These are phyloP conservation scores for Linanthus parryae DNA, from an alignment of 148 eudicot species.

Conservation along the genomic window DNA sequence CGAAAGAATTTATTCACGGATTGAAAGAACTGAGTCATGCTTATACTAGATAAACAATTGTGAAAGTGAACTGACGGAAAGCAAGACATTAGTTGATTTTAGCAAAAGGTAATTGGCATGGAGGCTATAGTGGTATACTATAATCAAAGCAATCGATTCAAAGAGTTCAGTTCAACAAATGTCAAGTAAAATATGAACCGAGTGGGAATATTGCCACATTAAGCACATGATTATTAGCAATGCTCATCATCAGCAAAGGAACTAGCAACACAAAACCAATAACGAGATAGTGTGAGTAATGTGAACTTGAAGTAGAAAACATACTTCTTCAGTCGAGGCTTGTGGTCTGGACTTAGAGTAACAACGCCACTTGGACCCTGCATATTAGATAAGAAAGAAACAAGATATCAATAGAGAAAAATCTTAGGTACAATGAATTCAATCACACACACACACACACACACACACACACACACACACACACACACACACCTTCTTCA, in stretches of 20 bases:
- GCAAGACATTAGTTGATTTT: background rate
- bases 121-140: background rate
- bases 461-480: background rate
- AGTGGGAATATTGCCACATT: no score
- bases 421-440: background rate
- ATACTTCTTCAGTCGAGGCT: conserved; percentile 43
- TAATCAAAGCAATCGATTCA: background rate
- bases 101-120: background rate
- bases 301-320: no score
- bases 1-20: background rate
- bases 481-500: background rate
- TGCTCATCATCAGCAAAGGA: background rate
- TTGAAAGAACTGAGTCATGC: no score
- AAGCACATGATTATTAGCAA: no score
- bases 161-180: no score
- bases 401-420: background rate
- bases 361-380: conserved; percentile 42
- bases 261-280: background rate
- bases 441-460: conserved; percentile 6
- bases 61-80: no score
- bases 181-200: no score
- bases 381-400: conserved; percentile 13
- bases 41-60: background rate
- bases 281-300: background rate
- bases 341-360: conserved; percentile 15